phyloP scores from a whole-genome alignment of 352 stramenopile genomes.

The Globisporangium parvum region DNA sequence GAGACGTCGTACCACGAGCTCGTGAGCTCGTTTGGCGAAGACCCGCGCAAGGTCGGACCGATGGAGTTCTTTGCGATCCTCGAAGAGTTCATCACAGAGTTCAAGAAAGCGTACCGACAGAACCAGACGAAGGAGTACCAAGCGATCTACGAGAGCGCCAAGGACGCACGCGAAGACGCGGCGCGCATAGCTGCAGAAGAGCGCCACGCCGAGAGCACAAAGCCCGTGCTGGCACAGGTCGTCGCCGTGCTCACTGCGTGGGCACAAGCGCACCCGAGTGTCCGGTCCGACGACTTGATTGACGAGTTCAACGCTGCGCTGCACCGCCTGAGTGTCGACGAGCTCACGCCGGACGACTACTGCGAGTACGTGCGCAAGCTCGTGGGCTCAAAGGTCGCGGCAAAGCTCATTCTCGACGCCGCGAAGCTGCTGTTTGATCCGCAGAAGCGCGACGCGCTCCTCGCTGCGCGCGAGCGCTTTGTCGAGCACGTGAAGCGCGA shows the following conservation, averaged over 20 bases:
- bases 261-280: conserved; percentile 46
- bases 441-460: conserved; percentile 41
- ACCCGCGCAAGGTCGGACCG: conserved; percentile 70
- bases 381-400: conserved; percentile 66
- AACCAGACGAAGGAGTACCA: conserved; percentile 87
- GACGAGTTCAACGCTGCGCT: conserved; percentile 60
- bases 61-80: conserved; percentile 83
- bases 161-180: conserved; percentile 38
- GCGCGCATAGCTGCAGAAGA: conserved; percentile 40
- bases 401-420: conserved; percentile 70
- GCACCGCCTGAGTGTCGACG: conserved; percentile 50
- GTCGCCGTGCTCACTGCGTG: conserved; percentile 57
- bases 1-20: conserved; percentile 76
- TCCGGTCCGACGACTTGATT: conserved; percentile 37
- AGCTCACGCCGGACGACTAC: conserved; percentile 69
- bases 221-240: conserved; percentile 58
- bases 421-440: conserved; percentile 59
- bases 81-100: conserved; percentile 79
- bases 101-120: conserved; percentile 85
- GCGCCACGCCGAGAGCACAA: conserved; percentile 46
- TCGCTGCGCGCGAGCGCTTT: conserved; percentile 59
- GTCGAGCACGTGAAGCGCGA: conserved; percentile 63
- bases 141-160: conserved; percentile 63
- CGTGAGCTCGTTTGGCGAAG: conserved; percentile 79
- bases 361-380: conserved; percentile 57